A percentile compares a stretch with the other conserved stretches of the same genome.
Conservation (phyloP, 495 filamentous ascomycete genomes). For the Beverwykella pulmonaria region DNA sequence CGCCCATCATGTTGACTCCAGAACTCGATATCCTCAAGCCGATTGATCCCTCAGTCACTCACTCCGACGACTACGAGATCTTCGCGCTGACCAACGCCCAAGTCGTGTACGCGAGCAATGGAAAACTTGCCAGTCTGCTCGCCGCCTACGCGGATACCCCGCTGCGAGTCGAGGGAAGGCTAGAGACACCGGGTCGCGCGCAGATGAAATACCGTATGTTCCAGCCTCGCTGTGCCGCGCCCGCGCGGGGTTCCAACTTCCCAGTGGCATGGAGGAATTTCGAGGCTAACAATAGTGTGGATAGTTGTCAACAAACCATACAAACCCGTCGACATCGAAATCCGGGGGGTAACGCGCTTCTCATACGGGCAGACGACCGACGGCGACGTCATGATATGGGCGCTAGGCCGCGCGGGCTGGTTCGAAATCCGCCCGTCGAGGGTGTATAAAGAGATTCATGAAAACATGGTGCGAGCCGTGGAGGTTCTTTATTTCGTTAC, state of each 20-base stretch:
- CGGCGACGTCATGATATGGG: slow-evolving; percentile 69
- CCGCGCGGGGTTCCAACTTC: too few relatives aligned
- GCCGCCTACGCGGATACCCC: slow-evolving; percentile 56
- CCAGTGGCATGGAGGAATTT: slow-evolving; percentile 11
- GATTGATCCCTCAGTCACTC: slow-evolving; percentile 53
- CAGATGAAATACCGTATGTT: slow-evolving; percentile 39
- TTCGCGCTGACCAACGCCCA: slow-evolving; percentile 59
- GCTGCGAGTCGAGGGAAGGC: slow-evolving; percentile 57
- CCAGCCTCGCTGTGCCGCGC: slow-evolving; percentile 47
- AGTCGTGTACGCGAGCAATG: slow-evolving; percentile 51
- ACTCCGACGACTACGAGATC: slow-evolving; percentile 59
- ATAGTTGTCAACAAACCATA: slow-evolving; percentile 24
- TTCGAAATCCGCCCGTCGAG: slow-evolving; percentile 68
- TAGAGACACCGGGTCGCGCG: slow-evolving; percentile 52
- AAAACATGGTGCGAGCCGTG: slow-evolving; percentile 69
- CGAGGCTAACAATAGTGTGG: neutral
- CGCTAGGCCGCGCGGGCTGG: slow-evolving; percentile 76
- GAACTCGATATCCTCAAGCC: slow-evolving; percentile 61
- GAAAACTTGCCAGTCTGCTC: slow-evolving; percentile 57
- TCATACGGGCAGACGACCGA: slow-evolving; percentile 69
- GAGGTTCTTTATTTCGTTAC: slow-evolving; percentile 69
- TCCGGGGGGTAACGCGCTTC: slow-evolving; percentile 64
- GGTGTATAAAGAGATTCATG: slow-evolving; percentile 63
- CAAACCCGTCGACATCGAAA: slow-evolving; percentile 57
- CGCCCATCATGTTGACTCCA: slow-evolving; percentile 38